Evolutionary conservation across 352 stramenopile genomes (phyloP), one percentile per base, ranked within the genome.

Genomic region (Globisporangium yorkense): DNA sequence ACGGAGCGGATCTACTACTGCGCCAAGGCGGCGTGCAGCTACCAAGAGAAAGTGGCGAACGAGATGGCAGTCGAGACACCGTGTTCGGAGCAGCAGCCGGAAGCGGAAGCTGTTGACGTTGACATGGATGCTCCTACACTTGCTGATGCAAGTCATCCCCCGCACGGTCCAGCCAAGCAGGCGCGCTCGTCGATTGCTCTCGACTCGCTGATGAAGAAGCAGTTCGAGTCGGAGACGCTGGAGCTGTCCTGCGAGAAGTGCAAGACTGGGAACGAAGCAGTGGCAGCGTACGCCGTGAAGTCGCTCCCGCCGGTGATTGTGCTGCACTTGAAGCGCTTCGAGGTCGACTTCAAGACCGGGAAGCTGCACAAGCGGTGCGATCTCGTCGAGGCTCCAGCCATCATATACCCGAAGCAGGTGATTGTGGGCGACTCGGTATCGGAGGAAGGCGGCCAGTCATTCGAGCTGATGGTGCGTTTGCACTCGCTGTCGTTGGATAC

Each of bases 191-290:
- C 72, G 13, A 79, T 89, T 66, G 56, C 70, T 24, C 48, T 94
- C 21, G 72, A 83, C n/a, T 71, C 70, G 29, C 40, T 94, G 53
- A 71, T 94, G 20, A 57, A 69, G 21, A 86, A 91, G 51, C 84
- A 94, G 40, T 96, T 96, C 59, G 75, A 94, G 59, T 66, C 77
- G 0, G 80, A 91, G 58, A 68, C 76, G 0, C 69, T 96, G 2
- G 80, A 96, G 39, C 67, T 96, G 37, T 89, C 71, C 20, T 96
- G 86, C 21, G 86, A 96, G 59, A 89, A 94, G 53, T 96, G 86
- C 72, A 81, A 78, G 53, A 67, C 66, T 9, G 86, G 86, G 4
- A 78, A 79, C 5, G 70, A 89, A 62, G 86, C 81, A 2, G 74
- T 72, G 7, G 73, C 75, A 8, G 73, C 63, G 20, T 91, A 90